phyloP scores from a whole-genome alignment of 352 stramenopile genomes.

The Phytopythium litorale region DNA sequence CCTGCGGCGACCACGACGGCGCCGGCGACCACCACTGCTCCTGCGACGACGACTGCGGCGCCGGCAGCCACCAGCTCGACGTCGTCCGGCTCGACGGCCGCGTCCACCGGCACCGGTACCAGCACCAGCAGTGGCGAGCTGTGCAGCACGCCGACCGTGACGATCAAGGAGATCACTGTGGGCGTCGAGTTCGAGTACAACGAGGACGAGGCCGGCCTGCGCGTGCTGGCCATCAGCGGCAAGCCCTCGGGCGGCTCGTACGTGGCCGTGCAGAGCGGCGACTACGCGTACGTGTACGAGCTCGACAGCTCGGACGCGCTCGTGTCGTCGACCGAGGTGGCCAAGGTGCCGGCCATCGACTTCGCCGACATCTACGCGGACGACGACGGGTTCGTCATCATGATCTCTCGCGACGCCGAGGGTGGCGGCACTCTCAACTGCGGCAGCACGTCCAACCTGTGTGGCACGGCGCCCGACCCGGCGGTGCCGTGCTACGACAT shows the following conservation, averaged over 20 bases:
- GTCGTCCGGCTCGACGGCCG: slow-evolving; percentile 6
- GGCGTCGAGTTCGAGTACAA: slow-evolving; percentile 26
- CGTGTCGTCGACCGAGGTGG: slow-evolving; percentile 25
- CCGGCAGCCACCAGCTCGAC: slow-evolving; percentile 9
- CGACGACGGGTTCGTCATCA: slow-evolving; percentile 47
- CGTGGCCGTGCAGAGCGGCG: slow-evolving; percentile 50
- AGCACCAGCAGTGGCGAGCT: slow-evolving; percentile 25
- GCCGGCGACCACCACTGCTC: not conserved
- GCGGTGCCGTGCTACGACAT: slow-evolving; percentile 53
- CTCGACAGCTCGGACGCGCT: slow-evolving; percentile 47
- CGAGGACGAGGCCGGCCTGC: slow-evolving; percentile 48
- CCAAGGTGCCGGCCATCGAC: slow-evolving; percentile 40
- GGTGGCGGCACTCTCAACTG: slow-evolving; percentile 58
- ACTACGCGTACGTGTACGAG: slow-evolving; percentile 37
- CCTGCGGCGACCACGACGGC: not conserved
- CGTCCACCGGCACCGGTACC: slow-evolving; percentile 6
- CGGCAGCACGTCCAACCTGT: slow-evolving; percentile 51
- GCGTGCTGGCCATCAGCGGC: slow-evolving; percentile 40
- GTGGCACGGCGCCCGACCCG: slow-evolving; percentile 30
- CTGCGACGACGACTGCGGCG: slow-evolving; percentile 2
- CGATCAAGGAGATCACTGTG: slow-evolving; percentile 37
- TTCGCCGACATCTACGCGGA: slow-evolving; percentile 58
- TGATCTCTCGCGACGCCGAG: slow-evolving; percentile 42
- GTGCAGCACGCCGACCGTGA: slow-evolving; percentile 35
- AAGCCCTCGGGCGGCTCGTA: slow-evolving; percentile 40